A percentile compares a stretch with the other conserved stretches of the same genome.
These are phyloP conservation scores for Chaetomium sp. DNA, from an alignment of 2,329 filamentous ascomycete genomes.

Conservation along the genomic window DNA sequence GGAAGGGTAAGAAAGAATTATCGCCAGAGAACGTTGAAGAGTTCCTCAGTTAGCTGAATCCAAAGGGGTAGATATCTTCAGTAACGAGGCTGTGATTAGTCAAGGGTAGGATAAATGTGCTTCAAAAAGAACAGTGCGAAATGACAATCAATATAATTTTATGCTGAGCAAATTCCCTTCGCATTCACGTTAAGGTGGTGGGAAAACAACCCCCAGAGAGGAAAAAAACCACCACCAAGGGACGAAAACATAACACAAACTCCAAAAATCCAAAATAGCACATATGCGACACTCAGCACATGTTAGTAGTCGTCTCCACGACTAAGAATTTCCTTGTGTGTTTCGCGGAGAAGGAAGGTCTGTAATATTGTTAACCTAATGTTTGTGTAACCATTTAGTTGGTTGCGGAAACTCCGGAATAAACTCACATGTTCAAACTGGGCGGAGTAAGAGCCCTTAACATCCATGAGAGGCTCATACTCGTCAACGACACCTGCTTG, in stretches of 20 bases:
- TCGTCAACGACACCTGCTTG: constrained; percentile 77
- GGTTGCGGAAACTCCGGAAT: background rate
- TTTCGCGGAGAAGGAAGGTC: constrained; percentile 72
- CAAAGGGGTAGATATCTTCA: too few species aligned
- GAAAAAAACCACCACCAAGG: constrained; percentile 14
- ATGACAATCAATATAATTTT: background rate
- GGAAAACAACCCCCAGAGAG: constrained; percentile 8
- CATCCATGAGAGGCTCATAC: constrained; percentile 82
- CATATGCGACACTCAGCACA: background rate
- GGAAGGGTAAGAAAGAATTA: too few species aligned
- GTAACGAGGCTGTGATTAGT: too few species aligned
- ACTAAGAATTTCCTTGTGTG: constrained; percentile 80
- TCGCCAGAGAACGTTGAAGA: too few species aligned
- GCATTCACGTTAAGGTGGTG: constrained; percentile 12
- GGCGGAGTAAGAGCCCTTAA: constrained; percentile 90
- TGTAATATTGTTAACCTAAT: constrained; percentile 27
- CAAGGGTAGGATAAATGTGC: too few species aligned
- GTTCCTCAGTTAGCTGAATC: too few species aligned
- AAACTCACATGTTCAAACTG: constrained; percentile 69
- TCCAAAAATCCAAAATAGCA: background rate
- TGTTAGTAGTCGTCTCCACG: constrained; percentile 76
- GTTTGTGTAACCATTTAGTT: too few species aligned
- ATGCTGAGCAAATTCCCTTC: background rate
- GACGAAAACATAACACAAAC: background rate
- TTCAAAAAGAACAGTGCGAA: background rate